A percentile compares a stretch with the other conserved stretches of the same genome.
phyloP scores from a whole-genome alignment of 768 basidiomycete genomes.

The Agrocybe pediades region DNA sequence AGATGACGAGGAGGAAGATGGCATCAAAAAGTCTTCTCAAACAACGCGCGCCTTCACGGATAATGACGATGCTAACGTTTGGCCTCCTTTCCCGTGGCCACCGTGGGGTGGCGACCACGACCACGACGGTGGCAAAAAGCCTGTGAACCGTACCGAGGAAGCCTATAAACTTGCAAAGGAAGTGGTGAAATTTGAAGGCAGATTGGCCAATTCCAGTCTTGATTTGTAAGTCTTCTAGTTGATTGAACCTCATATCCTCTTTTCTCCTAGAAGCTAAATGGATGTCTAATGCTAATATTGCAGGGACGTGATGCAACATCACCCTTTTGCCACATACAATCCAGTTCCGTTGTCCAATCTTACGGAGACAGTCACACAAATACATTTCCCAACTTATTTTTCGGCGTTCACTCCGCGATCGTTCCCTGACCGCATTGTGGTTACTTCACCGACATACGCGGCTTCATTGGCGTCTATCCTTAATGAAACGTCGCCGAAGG shows the following conservation, averaged over 20 bases:
- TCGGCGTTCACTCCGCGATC: constrained; percentile 79
- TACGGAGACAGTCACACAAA: constrained; percentile 66
- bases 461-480: constrained; percentile 69
- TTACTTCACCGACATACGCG: constrained; percentile 82
- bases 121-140: constrained; percentile 46
- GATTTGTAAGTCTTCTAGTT: constrained; percentile 58
- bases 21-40: constrained; percentile 20
- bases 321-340: constrained; percentile 90
- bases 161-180: constrained; percentile 66
- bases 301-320: constrained; percentile 70
- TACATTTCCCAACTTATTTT: constrained; percentile 86
- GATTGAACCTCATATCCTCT: neutral
- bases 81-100: constrained; percentile 87
- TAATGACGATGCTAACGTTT: constrained; percentile 48
- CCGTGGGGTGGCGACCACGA: constrained; percentile 76
- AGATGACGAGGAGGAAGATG: constrained; percentile 51
- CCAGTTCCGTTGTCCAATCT: constrained; percentile 73
- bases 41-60: constrained; percentile 21
- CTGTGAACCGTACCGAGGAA: constrained; percentile 52
- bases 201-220: constrained; percentile 76
- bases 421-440: constrained; percentile 75
- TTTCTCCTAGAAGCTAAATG: neutral
- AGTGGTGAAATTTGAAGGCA: constrained; percentile 77
- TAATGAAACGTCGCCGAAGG: constrained; percentile 61
- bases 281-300: too few relatives aligned